Evolutionary conservation across 1,139 yeast genomes (phyloP).

Genomic region (Hyphopichia khmerensis): DNA sequence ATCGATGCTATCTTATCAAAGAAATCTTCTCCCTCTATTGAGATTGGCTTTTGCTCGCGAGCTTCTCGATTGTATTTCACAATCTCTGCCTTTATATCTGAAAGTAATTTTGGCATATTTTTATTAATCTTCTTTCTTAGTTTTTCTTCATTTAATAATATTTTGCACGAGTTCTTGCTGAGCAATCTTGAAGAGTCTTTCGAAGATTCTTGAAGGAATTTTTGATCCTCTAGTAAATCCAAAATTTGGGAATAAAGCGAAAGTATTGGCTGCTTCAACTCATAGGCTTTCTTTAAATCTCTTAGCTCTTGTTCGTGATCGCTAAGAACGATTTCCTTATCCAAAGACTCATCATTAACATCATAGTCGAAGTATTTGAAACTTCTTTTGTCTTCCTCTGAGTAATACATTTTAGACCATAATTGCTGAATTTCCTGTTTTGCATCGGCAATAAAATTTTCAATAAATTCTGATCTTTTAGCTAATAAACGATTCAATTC

Average conservation of each 20-base stretch:
- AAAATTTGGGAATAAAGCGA: constrained; percentile 53
- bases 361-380: constrained; percentile 41
- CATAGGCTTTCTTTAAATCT: constrained; percentile 48
- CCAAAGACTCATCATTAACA: constrained; percentile 37
- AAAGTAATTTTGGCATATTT: constrained; percentile 63
- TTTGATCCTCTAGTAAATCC: constrained; percentile 59
- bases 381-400: constrained; percentile 39
- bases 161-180: constrained; percentile 75
- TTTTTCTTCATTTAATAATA: constrained; percentile 77
- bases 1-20: constrained; percentile 40
- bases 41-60: constrained; percentile 37
- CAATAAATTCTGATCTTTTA: constrained; percentile 63
- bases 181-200: constrained; percentile 79
- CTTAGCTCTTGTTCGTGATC: constrained; percentile 65
- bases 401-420: constrained; percentile 65
- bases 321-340: constrained; percentile 53
- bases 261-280: constrained; percentile 56
- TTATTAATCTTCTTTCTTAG: constrained; percentile 65
- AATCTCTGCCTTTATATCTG: constrained; percentile 49
- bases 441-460: constrained; percentile 63
- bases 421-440: constrained; percentile 54
- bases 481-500: constrained; percentile 60
- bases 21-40: constrained; percentile 48
- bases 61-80: constrained; percentile 41
- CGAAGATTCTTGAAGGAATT: constrained; percentile 63